These are phyloP conservation scores for Fusarium sororula DNA, from an alignment of 2,329 filamentous ascomycete genomes.

Conservation along the genomic window DNA sequence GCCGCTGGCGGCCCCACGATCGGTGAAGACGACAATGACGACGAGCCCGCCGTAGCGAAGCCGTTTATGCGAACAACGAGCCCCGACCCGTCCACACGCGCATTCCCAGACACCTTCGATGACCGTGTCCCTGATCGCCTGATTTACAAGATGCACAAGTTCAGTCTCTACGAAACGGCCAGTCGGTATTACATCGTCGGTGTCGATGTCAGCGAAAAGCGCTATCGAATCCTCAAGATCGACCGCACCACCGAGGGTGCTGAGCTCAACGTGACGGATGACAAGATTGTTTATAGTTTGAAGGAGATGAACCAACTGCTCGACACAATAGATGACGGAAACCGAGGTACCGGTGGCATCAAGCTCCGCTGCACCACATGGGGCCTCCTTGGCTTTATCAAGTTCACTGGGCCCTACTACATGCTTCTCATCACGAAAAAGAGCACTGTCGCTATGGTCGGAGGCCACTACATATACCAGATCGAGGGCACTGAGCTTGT, in stretches of 20 bases:
- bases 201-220: slow-evolving; percentile 86
- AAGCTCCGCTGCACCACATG: slow-evolving; percentile 90
- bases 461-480: slow-evolving; percentile 95
- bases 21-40: slow-evolving; percentile 63
- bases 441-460: slow-evolving; percentile 94
- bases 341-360: slow-evolving; percentile 88
- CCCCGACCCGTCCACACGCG: slow-evolving; percentile 54
- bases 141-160: slow-evolving; percentile 86
- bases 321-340: slow-evolving; percentile 94
- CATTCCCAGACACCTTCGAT: slow-evolving; percentile 45
- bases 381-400: slow-evolving; percentile 94
- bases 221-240: slow-evolving; percentile 93
- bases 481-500: slow-evolving; percentile 93
- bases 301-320: slow-evolving; percentile 93
- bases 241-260: slow-evolving; percentile 83
- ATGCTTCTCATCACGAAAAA: slow-evolving; percentile 97
- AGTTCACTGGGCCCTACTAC: slow-evolving; percentile 95
- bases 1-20: slow-evolving; percentile 34
- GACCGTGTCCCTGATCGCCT: slow-evolving; percentile 49
- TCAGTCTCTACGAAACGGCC: slow-evolving; percentile 96
- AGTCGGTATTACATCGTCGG: slow-evolving; percentile 95
- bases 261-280: slow-evolving; percentile 86
- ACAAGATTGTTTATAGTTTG: slow-evolving; percentile 93
- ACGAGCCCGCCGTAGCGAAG: slow-evolving; percentile 65
- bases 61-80: slow-evolving; percentile 67